A percentile compares a stretch with the other conserved stretches of the same genome.
Conservation (phyloP, 2,329 filamentous ascomycete species). For the Aspergillus pseudoviridinutans region DNA sequence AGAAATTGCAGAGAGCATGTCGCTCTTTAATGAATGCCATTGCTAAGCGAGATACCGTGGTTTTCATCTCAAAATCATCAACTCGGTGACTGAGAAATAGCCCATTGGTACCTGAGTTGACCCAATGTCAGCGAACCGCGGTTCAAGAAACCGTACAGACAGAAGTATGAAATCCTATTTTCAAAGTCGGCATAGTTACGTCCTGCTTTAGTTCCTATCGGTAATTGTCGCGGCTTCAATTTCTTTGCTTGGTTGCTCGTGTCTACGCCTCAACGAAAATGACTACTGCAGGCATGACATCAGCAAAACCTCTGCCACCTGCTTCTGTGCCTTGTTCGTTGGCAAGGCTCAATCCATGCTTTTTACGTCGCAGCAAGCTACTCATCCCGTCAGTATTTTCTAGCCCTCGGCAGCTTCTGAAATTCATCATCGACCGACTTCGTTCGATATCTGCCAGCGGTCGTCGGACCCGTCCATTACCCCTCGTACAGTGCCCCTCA, state of each 20-base stretch:
- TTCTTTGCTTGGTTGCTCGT: neutral
- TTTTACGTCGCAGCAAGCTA: neutral
- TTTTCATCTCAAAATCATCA: no score
- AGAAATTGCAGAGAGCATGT: no score
- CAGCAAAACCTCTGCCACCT: no score
- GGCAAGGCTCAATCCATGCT: neutral
- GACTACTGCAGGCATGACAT: slow-evolving; percentile 41
- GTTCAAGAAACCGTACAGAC: neutral
- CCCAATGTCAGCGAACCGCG: neutral
- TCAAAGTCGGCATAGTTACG: no score
- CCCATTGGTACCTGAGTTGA: no score
- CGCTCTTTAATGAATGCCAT: no score
- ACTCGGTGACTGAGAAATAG: no score
- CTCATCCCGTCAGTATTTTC: neutral
- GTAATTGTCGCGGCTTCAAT: no score
- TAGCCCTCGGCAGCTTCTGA: neutral
- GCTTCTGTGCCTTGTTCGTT: no score
- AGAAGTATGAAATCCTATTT: neutral
- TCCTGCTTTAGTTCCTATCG: no score
- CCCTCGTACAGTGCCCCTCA: neutral
- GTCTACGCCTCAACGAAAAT: neutral
- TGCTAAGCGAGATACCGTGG: no score
- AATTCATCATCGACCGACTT: neutral
- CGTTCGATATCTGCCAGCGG: neutral
- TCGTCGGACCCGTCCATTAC: neutral